These are phyloP conservation scores for Arthrobotrys pseudoclavata DNA, from an alignment of 2,329 filamentous ascomycete genomes.

Conservation along the genomic window DNA sequence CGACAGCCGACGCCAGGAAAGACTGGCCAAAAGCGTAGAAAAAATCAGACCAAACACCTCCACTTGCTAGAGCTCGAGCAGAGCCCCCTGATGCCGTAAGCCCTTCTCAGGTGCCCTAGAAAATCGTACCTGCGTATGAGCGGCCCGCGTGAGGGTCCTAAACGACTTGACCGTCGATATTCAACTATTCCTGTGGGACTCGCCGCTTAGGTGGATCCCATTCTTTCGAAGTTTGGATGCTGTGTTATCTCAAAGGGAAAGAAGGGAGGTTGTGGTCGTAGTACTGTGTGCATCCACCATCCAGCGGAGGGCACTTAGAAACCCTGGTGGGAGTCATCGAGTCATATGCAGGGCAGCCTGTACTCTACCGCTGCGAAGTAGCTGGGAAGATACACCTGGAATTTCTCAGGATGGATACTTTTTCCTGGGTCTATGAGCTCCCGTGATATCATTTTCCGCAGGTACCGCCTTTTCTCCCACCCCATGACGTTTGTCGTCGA, in stretches of 20 bases:
- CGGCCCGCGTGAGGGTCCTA: slow-evolving; percentile 59
- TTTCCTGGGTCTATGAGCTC: slow-evolving; percentile 42
- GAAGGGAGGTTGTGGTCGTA: not conserved
- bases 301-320: slow-evolving; percentile 13
- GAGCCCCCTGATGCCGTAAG: slow-evolving; percentile 59
- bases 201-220: slow-evolving; percentile 22
- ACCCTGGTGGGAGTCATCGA: slow-evolving; percentile 42
- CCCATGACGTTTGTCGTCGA: slow-evolving; percentile 59
- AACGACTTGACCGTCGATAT: slow-evolving; percentile 27
- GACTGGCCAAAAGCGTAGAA: slow-evolving; percentile 55
- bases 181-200: slow-evolving; percentile 36
- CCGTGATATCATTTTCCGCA: slow-evolving; percentile 55
- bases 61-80: slow-evolving; percentile 2
- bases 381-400: slow-evolving; percentile 3
- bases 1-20: slow-evolving; percentile 31
- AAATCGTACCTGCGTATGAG: slow-evolving; percentile 59
- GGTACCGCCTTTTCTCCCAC: slow-evolving; percentile 13
- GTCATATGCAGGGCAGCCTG: slow-evolving; percentile 44
- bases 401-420: slow-evolving; percentile 3
- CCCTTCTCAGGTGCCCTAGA: slow-evolving; percentile 18
- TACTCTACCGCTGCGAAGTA: not conserved
- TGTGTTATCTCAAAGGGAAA: slow-evolving; percentile 21
- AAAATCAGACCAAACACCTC: slow-evolving; percentile 37
- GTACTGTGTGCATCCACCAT: slow-evolving; percentile 4
- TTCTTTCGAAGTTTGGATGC: slow-evolving; percentile 12